These are phyloP conservation scores for Pterocarpus santalinus DNA, from an alignment of 306 rosid genomes.

Conservation along the genomic window DNA sequence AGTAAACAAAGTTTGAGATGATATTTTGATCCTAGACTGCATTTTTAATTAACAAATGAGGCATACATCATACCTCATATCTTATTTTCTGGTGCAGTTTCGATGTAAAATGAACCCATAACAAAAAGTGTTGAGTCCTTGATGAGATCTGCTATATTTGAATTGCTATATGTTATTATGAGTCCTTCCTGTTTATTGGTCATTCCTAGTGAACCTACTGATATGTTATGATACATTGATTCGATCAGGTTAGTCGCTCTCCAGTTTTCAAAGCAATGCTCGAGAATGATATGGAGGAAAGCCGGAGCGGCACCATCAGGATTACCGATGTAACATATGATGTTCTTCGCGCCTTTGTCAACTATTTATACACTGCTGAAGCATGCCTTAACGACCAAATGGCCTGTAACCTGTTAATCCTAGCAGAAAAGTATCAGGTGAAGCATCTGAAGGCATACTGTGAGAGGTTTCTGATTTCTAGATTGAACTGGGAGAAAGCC, in stretches of 20 bases:
- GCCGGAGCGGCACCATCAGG: slow-evolving; percentile 82
- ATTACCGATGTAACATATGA: slow-evolving; percentile 74
- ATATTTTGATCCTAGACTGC: background rate
- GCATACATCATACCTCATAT: background rate
- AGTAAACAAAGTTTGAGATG: background rate
- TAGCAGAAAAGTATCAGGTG: slow-evolving; percentile 86
- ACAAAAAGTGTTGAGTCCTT: background rate
- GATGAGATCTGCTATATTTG: slow-evolving; percentile 9
- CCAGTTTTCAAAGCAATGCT: slow-evolving; percentile 91
- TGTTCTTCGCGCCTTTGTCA: slow-evolving; percentile 79
- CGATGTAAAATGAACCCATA: background rate
- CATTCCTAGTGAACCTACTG: slow-evolving; percentile 32
- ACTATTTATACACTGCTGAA: slow-evolving; percentile 81
- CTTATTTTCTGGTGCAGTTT: background rate
- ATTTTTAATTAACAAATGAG: slow-evolving; percentile 9
- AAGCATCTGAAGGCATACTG: slow-evolving; percentile 79
- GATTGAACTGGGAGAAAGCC: slow-evolving; percentile 76
- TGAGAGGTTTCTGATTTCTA: slow-evolving; percentile 71
- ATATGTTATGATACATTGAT: slow-evolving; percentile 1
- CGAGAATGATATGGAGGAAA: slow-evolving; percentile 87
- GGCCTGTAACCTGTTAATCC: slow-evolving; percentile 72
- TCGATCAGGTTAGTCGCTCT: slow-evolving; percentile 73
- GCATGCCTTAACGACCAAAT: slow-evolving; percentile 73
- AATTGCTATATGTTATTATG: background rate
- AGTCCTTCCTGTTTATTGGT: background rate